These are phyloP conservation scores for Sarocladium oryzae DNA, from an alignment of 2,329 filamentous ascomycete species.

Conservation along the genomic window DNA sequence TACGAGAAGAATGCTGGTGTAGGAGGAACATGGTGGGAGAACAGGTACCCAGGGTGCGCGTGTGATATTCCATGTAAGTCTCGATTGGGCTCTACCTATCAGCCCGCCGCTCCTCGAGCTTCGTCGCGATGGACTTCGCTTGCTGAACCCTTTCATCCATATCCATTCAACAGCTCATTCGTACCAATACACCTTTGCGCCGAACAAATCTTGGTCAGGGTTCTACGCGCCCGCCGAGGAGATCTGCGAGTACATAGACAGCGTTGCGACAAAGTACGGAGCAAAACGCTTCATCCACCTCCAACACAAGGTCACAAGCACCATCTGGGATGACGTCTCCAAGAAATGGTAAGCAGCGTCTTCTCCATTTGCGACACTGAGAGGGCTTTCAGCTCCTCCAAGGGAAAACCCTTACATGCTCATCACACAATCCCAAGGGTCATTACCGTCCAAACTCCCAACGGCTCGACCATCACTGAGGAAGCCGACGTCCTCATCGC, in stretches of 20 bases:
- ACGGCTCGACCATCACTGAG: slow-evolving; percentile 14
- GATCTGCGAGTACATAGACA: slow-evolving; percentile 33
- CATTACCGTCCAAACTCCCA: slow-evolving; percentile 17
- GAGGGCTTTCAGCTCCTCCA: too few relatives aligned
- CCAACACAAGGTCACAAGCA: slow-evolving; percentile 2
- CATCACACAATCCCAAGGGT: slow-evolving; percentile 8
- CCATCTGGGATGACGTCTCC: slow-evolving; percentile 39
- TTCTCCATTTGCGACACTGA: too few relatives aligned
- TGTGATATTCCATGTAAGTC: slow-evolving; percentile 8
- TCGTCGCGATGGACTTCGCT: too few relatives aligned
- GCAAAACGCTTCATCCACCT: slow-evolving; percentile 24
- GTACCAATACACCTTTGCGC: slow-evolving; percentile 8
- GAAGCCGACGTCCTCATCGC: slow-evolving; percentile 28
- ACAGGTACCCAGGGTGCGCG: slow-evolving; percentile 4
- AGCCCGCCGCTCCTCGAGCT: too few relatives aligned
- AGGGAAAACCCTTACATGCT: too few relatives aligned
- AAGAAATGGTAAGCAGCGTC: slow-evolving; percentile 18
- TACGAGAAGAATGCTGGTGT: slow-evolving; percentile 10
- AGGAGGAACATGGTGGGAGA: slow-evolving; percentile 9
- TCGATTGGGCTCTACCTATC: too few relatives aligned
- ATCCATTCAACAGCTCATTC: neutral
- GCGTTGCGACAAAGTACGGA: slow-evolving; percentile 34
- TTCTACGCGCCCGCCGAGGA: slow-evolving; percentile 27
- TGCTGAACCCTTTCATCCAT: too few relatives aligned
- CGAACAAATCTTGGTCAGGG: slow-evolving; percentile 7